Conservation (phyloP, 805 yeast genomes). For the Saccharomycopsis selenospora region DNA sequence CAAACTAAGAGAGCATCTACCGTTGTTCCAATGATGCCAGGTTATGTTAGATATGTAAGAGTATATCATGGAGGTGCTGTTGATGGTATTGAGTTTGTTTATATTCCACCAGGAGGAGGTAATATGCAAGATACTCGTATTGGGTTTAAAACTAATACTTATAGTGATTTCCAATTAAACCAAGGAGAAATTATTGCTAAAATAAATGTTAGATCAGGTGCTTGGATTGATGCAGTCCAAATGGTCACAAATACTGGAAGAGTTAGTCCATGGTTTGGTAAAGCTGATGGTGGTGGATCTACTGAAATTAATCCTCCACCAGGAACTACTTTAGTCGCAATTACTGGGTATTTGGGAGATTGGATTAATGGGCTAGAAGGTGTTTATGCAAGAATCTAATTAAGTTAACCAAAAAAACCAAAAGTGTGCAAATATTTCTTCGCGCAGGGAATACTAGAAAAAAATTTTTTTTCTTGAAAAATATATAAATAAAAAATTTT, state of each 20-base stretch:
- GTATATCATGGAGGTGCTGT: constrained; percentile 70
- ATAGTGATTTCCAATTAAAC: constrained; percentile 48
- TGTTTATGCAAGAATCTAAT: background rate
- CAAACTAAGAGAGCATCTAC: constrained; percentile 23
- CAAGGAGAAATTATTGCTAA: constrained; percentile 55
- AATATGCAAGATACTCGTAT: constrained; percentile 27
- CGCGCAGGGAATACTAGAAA: too few species aligned
- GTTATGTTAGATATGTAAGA: constrained; percentile 43
- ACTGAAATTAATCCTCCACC: constrained; percentile 57
- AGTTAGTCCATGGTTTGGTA: constrained; percentile 56
- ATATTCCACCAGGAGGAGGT: background rate
- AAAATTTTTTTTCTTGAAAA: too few species aligned
- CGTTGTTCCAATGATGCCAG: constrained; percentile 32
- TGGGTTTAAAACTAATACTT: constrained; percentile 49
- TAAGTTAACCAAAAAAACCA: too few species aligned
- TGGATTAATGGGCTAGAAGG: constrained; percentile 49
- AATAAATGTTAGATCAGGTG: constrained; percentile 64
- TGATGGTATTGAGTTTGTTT: constrained; percentile 67
- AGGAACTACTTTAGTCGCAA: constrained; percentile 55
- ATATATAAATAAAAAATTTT: too few species aligned
- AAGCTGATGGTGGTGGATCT: constrained; percentile 56
- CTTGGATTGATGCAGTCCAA: constrained; percentile 86
- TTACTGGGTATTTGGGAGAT: constrained; percentile 57
- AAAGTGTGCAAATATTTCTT: too few species aligned
- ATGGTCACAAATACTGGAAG: constrained; percentile 54